Conservation (phyloP, 257 asterid species). For the Marsdenia floribunda region DNA sequence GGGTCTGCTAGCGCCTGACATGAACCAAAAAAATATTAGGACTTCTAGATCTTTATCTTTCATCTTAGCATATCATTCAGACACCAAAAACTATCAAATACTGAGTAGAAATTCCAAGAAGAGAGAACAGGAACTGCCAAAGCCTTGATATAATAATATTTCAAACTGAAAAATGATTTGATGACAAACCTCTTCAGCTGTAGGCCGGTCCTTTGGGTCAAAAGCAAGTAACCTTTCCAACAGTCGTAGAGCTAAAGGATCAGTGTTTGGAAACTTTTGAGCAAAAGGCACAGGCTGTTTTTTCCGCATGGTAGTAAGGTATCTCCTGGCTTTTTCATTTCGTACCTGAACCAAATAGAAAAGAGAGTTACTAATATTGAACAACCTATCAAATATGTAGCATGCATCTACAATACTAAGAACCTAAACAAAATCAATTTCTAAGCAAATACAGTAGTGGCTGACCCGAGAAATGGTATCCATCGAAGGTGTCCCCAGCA, state of each 20-base stretch:
- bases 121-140: neutral
- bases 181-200: conserved; percentile 71
- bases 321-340: conserved; percentile 86
- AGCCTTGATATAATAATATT: neutral
- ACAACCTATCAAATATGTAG: neutral
- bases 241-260: conserved; percentile 68
- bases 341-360: conserved; percentile 49
- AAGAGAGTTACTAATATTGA: conserved; percentile 6
- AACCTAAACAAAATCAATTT: neutral
- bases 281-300: conserved; percentile 62
- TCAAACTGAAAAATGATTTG: neutral
- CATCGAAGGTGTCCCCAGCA: conserved; percentile 85
- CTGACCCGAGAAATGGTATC: conserved; percentile 74
- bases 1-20: conserved; percentile 77
- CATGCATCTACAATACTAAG: neutral
- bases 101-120: neutral
- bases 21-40: conserved; percentile 4
- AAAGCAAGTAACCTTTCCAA: conserved; percentile 74
- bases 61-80: neutral
- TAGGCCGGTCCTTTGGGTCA: conserved; percentile 86
- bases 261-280: conserved; percentile 75
- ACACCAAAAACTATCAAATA: neutral
- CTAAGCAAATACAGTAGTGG: conserved; percentile 10
- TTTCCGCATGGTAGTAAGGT: conserved; percentile 76
- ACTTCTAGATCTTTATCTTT: neutral